Conservation (phyloP, 352 stramenopile genomes). For the Pythium rhizo-oryzae region DNA sequence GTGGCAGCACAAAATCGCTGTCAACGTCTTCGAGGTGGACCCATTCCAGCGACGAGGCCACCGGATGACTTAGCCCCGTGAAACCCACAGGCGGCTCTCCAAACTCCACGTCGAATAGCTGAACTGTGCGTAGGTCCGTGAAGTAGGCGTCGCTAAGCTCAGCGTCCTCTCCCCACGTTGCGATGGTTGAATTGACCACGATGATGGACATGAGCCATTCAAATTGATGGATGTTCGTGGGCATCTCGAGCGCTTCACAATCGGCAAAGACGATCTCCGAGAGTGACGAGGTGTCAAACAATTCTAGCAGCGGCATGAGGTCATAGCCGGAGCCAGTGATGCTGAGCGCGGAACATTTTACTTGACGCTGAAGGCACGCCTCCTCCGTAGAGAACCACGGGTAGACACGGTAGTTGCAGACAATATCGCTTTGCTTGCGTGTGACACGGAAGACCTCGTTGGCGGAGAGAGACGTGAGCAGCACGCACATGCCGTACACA, state of each 20-base stretch:
- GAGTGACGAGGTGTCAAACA: conserved; percentile 5
- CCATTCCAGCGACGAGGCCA: conserved; percentile 15
- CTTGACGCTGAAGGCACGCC: conserved; percentile 1
- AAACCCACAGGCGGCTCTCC: background rate
- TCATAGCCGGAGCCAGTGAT: background rate
- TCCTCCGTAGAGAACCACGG: conserved; percentile 24
- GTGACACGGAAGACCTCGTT: background rate
- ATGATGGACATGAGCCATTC: background rate
- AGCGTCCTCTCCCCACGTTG: background rate
- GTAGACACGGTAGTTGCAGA: conserved; percentile 1
- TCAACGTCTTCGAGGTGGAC: conserved; percentile 11
- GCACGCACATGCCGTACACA: conserved; percentile 3
- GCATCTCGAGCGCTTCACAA: conserved; percentile 12
- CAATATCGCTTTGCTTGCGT: background rate
- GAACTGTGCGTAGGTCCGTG: background rate
- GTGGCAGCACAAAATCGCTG: background rate
- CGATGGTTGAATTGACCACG: background rate
- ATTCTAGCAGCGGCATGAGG: background rate
- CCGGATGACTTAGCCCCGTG: background rate
- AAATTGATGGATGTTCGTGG: conserved; percentile 1
- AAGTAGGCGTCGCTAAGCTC: background rate
- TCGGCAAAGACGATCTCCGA: conserved; percentile 4
- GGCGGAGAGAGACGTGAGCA: background rate
- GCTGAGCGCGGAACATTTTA: conserved; percentile 12
- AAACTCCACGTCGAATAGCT: conserved; percentile 3